These are phyloP conservation scores for Prillingera fragicola DNA, from an alignment of 1,284 basidiomycete species.

Conservation along the genomic window DNA sequence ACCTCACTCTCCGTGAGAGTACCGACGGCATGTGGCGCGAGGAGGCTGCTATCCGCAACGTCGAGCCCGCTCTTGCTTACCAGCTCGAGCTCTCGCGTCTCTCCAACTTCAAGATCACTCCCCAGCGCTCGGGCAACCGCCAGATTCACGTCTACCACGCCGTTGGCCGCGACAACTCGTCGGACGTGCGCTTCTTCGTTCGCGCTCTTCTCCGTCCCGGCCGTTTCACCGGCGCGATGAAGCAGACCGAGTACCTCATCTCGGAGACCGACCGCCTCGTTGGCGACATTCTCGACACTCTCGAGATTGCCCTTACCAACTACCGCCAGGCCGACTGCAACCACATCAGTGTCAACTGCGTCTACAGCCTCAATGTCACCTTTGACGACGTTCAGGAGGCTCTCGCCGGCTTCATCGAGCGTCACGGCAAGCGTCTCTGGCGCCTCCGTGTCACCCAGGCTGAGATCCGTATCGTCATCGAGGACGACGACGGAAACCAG, in stretches of 20 bases:
- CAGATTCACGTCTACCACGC: slow-evolving; percentile 97
- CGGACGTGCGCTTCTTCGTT: slow-evolving; percentile 96
- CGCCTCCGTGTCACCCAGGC: slow-evolving; percentile 93
- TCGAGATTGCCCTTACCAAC: slow-evolving; percentile 83
- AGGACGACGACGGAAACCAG: slow-evolving; percentile 86
- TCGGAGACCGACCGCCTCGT: slow-evolving; percentile 97
- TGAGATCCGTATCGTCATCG: slow-evolving; percentile 91
- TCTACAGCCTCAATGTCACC: slow-evolving; percentile 90
- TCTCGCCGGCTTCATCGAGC: slow-evolving; percentile 94
- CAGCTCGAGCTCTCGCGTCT: slow-evolving; percentile 95
- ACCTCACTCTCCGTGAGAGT: slow-evolving; percentile 77
- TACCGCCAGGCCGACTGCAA: slow-evolving; percentile 89
- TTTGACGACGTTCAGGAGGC: slow-evolving; percentile 95
- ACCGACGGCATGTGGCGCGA: slow-evolving; percentile 74
- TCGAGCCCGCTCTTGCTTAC: slow-evolving; percentile 96
- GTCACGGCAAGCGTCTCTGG: slow-evolving; percentile 96
- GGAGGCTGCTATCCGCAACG: slow-evolving; percentile 94
- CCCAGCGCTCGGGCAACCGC: slow-evolving; percentile 86
- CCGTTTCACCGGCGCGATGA: slow-evolving; percentile 83
- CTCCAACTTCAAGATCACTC: slow-evolving; percentile 93
- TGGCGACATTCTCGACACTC: slow-evolving; percentile 86
- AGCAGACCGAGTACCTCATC: slow-evolving; percentile 91
- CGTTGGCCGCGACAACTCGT: slow-evolving; percentile 88
- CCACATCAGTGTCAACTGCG: slow-evolving; percentile 96
- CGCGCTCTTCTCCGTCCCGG: slow-evolving; percentile 94